Percentiles rank a stretch among this genome's conserved stretches.
Conservation (phyloP, 176 grass and related monocot genomes). For the Dendrocalamus sinicus region DNA sequence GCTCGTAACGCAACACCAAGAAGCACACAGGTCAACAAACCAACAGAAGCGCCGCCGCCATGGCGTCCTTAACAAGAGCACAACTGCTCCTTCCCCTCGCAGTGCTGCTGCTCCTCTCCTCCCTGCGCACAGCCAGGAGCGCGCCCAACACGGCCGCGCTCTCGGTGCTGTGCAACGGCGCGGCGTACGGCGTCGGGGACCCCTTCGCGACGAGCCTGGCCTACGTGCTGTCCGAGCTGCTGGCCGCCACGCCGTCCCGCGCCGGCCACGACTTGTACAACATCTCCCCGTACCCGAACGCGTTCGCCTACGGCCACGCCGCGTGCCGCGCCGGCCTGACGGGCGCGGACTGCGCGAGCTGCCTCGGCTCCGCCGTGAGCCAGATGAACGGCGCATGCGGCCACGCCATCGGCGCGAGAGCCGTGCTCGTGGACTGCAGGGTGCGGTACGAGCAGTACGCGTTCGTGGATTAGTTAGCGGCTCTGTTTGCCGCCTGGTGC, state of each 20-base stretch:
- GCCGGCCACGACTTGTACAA: constrained; percentile 29
- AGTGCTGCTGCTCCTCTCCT: background rate
- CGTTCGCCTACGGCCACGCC: constrained; percentile 67
- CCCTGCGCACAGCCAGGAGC: background rate
- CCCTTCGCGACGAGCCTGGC: constrained; percentile 59
- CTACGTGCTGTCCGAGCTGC: constrained; percentile 53
- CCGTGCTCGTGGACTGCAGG: constrained; percentile 60
- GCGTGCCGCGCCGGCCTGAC: constrained; percentile 31
- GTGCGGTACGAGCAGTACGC: constrained; percentile 64
- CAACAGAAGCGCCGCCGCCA: background rate
- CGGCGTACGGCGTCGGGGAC: constrained; percentile 50
- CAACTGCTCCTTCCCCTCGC: background rate
- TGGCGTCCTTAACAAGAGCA: background rate
- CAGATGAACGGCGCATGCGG: constrained; percentile 49
- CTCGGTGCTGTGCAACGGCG: constrained; percentile 59
- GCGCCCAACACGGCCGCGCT: constrained; percentile 48
- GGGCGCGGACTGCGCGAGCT: constrained; percentile 40
- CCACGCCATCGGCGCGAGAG: constrained; percentile 54
- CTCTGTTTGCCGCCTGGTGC: background rate
- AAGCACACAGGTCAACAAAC: background rate
- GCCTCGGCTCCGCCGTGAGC: constrained; percentile 46
- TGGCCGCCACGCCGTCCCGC: constrained; percentile 31
- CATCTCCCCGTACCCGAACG: constrained; percentile 62
- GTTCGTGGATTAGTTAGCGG: constrained; percentile 16
- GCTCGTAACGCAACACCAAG: background rate